Conservation (phyloP, 2,329 filamentous ascomycete genomes). For the Chaetomiaceae sp. region DNA sequence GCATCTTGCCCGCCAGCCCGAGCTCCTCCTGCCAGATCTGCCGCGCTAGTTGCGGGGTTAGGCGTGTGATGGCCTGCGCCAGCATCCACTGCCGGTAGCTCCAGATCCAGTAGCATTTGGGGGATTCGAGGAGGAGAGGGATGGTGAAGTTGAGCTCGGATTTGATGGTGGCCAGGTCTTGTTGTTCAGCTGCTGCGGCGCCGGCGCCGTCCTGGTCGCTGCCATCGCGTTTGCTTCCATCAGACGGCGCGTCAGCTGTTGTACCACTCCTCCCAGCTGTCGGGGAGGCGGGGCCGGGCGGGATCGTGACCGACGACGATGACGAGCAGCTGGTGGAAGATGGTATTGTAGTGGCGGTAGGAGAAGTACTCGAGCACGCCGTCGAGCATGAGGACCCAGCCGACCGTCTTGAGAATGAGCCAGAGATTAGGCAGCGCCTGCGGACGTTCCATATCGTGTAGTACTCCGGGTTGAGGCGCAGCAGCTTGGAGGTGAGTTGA, state of each 20-base stretch:
- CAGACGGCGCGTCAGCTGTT: conserved; percentile 36
- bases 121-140: conserved; percentile 74
- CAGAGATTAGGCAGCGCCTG: conserved; percentile 60
- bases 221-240: neutral
- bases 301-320: conserved; percentile 48
- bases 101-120: conserved; percentile 99
- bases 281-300: conserved; percentile 39
- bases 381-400: conserved; percentile 47
- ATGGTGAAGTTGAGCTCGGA: conserved; percentile 77
- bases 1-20: conserved; percentile 77
- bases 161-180: conserved; percentile 50
- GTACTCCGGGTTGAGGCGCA: conserved; percentile 77
- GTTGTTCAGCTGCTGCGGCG: conserved; percentile 15
- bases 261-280: conserved; percentile 50
- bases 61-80: conserved; percentile 58
- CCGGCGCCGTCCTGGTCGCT: conserved; percentile 10
- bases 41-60: conserved; percentile 51
- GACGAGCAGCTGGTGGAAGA: conserved; percentile 56
- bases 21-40: conserved; percentile 81
- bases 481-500: conserved; percentile 63
- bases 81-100: conserved; percentile 88
- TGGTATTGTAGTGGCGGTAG: conserved; percentile 50
- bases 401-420: conserved; percentile 49
- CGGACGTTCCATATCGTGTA: conserved; percentile 90
- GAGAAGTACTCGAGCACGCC: conserved; percentile 49